Conservation (phyloP, 1,284 basidiomycete genomes). For the Microbotryum scabiosae region DNA sequence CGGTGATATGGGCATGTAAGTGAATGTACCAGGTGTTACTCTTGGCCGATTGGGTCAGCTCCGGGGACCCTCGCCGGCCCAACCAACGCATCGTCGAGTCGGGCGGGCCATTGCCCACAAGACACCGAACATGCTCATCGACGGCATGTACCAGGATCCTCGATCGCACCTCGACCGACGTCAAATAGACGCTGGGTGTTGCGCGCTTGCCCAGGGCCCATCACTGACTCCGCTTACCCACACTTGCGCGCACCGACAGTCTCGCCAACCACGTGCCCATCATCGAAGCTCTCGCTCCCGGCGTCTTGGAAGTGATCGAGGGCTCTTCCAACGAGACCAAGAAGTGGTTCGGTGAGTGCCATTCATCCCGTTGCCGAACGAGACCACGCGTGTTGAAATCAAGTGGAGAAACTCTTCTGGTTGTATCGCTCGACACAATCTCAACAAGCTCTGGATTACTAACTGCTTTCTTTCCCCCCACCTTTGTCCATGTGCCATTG, state of each 20-base stretch:
- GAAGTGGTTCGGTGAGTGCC: constrained; percentile 85
- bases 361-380: too few relatives aligned
- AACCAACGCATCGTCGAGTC: too few relatives aligned
- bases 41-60: too few relatives aligned
- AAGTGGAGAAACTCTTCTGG: neutral
- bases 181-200: too few relatives aligned
- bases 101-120: too few relatives aligned
- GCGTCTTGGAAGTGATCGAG: constrained; percentile 87
- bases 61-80: too few relatives aligned
- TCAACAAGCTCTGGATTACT: neutral
- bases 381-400: neutral
- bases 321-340: constrained; percentile 58
- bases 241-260: constrained; percentile 12
- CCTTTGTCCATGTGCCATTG: neutral
- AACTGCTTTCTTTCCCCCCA: neutral
- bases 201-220: too few relatives aligned
- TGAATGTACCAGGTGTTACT: neutral
- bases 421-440: neutral
- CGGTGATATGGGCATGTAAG: constrained; percentile 89
- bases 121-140: too few relatives aligned
- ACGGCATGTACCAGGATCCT: too few relatives aligned
- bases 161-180: too few relatives aligned
- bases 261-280: constrained; percentile 93
- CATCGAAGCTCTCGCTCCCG: constrained; percentile 83
- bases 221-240: too few relatives aligned